Conservation (phyloP, 352 stramenopile genomes). For the Phytophthora constricta region DNA sequence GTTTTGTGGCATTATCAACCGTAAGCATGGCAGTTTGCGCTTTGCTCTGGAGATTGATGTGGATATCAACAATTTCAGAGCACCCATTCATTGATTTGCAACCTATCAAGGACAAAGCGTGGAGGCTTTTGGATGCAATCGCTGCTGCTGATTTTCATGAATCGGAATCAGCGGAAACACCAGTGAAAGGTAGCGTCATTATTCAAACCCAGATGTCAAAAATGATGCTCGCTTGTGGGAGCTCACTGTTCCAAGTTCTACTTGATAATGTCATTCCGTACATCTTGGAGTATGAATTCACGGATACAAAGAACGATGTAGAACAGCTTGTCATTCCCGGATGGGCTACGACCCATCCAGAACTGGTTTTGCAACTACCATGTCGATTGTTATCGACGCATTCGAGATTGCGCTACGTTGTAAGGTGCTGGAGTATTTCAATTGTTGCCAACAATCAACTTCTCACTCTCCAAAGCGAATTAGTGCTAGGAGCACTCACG, state of each 20-base stretch:
- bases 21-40: constrained; percentile 21
- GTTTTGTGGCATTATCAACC: constrained; percentile 5
- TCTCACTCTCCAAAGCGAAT: background rate
- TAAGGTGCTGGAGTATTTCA: constrained; percentile 39
- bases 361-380: constrained; percentile 7
- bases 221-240: constrained; percentile 40
- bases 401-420: constrained; percentile 38
- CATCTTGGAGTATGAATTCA: constrained; percentile 32
- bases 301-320: background rate
- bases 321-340: constrained; percentile 22
- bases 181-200: constrained; percentile 25
- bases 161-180: background rate
- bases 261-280: constrained; percentile 27
- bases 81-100: background rate
- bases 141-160: constrained; percentile 15
- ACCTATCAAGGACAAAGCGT: constrained; percentile 22
- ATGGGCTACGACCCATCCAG: constrained; percentile 7
- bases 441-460: constrained; percentile 8
- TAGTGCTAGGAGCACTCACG: constrained; percentile 34
- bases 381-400: constrained; percentile 26
- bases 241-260: constrained; percentile 22
- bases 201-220: constrained; percentile 36
- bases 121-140: constrained; percentile 29
- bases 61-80: constrained; percentile 21
- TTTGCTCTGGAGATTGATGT: constrained; percentile 47